Evolutionary conservation across 176 grass and related monocot genomes (phyloP).

Genomic region (Carex cristatella): DNA sequence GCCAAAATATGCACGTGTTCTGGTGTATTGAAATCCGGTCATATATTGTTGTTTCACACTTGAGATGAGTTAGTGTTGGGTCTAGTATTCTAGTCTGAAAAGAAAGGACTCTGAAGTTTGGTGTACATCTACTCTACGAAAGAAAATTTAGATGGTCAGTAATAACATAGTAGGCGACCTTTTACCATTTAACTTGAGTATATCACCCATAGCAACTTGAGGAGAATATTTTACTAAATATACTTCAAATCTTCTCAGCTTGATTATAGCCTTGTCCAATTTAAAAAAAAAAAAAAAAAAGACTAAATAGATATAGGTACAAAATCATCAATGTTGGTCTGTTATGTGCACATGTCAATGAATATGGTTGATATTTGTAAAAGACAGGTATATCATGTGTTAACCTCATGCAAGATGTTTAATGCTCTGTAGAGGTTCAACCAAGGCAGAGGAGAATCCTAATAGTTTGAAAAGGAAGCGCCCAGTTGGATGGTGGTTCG

Average conservation of each 20-base stretch:
- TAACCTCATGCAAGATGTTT: neutral
- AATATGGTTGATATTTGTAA: neutral
- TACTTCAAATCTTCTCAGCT: neutral
- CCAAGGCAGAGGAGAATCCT: constrained; percentile 26
- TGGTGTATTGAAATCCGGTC: neutral
- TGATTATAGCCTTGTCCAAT: neutral
- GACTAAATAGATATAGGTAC: neutral
- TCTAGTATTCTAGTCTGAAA: neutral
- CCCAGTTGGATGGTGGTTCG: constrained; percentile 66
- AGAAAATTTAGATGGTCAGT: neutral
- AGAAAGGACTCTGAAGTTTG: neutral
- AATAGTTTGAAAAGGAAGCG: constrained; percentile 46
- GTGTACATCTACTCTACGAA: neutral
- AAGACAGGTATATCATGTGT: neutral
- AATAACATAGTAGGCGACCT: neutral
- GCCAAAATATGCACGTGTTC: neutral
- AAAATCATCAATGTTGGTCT: neutral
- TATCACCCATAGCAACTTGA: neutral
- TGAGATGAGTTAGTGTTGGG: neutral
- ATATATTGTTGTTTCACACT: neutral
- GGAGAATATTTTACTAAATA: neutral
- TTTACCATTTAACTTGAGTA: neutral
- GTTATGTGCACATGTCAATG: neutral
- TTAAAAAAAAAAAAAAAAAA: neutral
- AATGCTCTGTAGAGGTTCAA: constrained; percentile 30